Evolutionary conservation across 345 rosid genomes (phyloP).

Genomic region (Acer campestre): DNA sequence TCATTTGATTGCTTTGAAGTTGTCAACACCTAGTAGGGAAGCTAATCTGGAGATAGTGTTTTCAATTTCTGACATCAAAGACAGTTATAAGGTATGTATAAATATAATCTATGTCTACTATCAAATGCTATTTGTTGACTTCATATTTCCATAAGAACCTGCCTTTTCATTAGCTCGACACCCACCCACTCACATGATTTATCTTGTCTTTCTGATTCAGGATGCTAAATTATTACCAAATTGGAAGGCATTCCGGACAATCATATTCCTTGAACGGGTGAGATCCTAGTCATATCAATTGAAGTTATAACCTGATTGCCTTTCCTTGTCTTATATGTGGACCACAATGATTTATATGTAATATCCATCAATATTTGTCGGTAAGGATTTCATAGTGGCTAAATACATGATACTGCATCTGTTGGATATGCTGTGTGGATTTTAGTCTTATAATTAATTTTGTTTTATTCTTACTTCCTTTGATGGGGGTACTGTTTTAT

Average conservation of each 20-base stretch:
- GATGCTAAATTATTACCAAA: conserved; percentile 67
- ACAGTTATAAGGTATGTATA: conserved; percentile 64
- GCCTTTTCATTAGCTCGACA: neutral
- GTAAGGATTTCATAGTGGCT: neutral
- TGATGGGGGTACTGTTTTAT: neutral
- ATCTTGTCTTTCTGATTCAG: conserved; percentile 38
- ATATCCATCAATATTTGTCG: neutral
- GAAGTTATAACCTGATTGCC: neutral
- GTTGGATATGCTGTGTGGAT: neutral
- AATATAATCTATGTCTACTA: neutral
- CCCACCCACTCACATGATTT: neutral
- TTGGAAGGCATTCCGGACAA: conserved; percentile 95
- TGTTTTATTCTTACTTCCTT: conserved; percentile 8
- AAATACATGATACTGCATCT: neutral
- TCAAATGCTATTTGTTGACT: conserved; percentile 10
- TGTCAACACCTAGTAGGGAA: conserved; percentile 39
- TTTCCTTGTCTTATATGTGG: neutral
- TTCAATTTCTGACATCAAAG: conserved; percentile 65
- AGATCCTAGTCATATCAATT: conserved; percentile 29
- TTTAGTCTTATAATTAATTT: neutral
- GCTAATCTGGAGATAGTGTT: conserved; percentile 40
- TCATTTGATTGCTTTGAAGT: conserved; percentile 26
- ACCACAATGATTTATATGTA: neutral
- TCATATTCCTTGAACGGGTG: conserved; percentile 83
- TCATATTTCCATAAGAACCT: conserved; percentile 2